A percentile compares a stretch with the other conserved stretches of the same genome.
phyloP scores from a whole-genome alignment of 139 green algal genomes.

The Chlamydomonas sp. region DNA sequence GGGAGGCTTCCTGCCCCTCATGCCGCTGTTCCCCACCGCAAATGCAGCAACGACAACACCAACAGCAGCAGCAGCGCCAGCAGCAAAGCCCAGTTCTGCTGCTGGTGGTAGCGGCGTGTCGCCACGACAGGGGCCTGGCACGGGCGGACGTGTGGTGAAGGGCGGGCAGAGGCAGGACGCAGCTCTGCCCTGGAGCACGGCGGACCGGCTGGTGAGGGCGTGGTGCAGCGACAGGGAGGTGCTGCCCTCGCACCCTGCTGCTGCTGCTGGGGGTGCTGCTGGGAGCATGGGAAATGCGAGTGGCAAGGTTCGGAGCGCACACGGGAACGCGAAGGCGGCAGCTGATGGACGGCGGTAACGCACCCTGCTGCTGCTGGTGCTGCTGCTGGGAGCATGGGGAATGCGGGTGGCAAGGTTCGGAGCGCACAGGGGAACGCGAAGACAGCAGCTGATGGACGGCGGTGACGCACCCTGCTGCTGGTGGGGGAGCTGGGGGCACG shows the following conservation, averaged over 20 bases:
- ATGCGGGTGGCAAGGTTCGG: too few relatives aligned
- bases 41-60: too few relatives aligned
- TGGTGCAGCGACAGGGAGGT: neutral
- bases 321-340: too few relatives aligned
- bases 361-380: neutral
- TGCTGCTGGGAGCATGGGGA: neutral
- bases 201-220: conserved; percentile 4
- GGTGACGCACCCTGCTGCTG: neutral
- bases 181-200: neutral
- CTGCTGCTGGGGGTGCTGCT: neutral
- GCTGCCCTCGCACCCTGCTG: neutral
- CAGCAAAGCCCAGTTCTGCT: neutral
- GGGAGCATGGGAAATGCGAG: neutral
- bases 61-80: neutral
- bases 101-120: neutral
- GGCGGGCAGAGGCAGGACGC: neutral
- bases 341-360: too few relatives aligned
- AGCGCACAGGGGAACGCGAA: too few relatives aligned
- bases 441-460: too few relatives aligned
- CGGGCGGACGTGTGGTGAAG: neutral
- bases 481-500: neutral
- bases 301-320: too few relatives aligned
- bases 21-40: conserved; percentile 41
- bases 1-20: conserved; percentile 48
- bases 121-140: neutral